Evolutionary conservation across 257 asterid species (phyloP), one percentile per base, ranked within the genome.

Genomic region (Rubia yunnanensis): DNA sequence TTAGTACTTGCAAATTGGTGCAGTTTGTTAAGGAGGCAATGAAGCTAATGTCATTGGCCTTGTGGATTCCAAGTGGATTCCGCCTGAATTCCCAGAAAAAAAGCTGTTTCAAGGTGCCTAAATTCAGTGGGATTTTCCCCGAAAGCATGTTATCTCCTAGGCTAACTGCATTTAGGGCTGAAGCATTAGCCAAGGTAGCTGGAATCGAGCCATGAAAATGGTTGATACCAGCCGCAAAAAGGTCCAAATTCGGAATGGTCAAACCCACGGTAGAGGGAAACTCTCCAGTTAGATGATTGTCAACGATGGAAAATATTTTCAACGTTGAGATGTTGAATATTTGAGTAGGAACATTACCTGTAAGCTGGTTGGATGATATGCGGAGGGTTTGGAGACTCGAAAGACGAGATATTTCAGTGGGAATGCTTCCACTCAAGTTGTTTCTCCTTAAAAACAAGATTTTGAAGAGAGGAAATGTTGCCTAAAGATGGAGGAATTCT

Each of bases 11-110:
- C 9, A 81, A 67, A 31, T 67, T 62, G 0, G 77, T 58, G 73
- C 81, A 78, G 62, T 81, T 81, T 13, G 66, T 64, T n/a, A 81
- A 70, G 46, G 77, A 65, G 39, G 72, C 41, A 46, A 80, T 28
- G 67, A 80, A 80, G 48, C 63, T 69, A 44, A 71, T 59, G 49
- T 71, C 74, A 38, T 76, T 74, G 1, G 31, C 38, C 26, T 60
- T 67, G 31, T 78, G 63, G 30, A 3, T 24, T 20, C 82, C 82
- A 14, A 80, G 76, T 9, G 63, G 72, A 46, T 77, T 80, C 13
- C 62, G 74, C 32, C 74, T 69, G 36, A 70, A 27, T 26, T 70
- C 69, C 22, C 62, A 54, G 27, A 70, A 63, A 46, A 62, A 64
- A 22, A 70, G 74, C n/a, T 61, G 18, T 53, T 53, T 52, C n/a